These are phyloP conservation scores for Xylaria sp. DNA, from an alignment of 2,329 filamentous ascomycete genomes.

Conservation along the genomic window DNA sequence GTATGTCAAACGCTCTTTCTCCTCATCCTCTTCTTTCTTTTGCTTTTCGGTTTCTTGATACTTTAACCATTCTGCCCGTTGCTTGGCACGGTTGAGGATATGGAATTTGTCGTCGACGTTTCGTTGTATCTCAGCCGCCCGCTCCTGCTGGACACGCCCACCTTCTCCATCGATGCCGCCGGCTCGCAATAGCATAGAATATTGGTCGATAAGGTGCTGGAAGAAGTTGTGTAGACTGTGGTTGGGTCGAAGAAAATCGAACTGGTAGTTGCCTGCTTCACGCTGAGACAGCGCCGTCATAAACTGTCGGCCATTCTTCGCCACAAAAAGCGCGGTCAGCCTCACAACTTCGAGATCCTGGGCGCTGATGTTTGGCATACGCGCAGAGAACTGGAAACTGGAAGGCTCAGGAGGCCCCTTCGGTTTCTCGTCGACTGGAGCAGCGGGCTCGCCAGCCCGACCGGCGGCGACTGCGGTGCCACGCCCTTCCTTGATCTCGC, in stretches of 20 bases:
- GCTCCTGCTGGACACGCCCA: conserved; percentile 75
- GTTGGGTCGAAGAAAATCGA: conserved; percentile 93
- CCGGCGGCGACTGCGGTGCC: conserved; percentile 83
- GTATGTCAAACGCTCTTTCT: conserved; percentile 79
- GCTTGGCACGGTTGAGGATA: conserved; percentile 81
- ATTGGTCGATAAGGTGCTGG: conserved; percentile 90
- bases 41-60: conserved; percentile 85
- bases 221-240: conserved; percentile 98
- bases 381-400: conserved; percentile 91
- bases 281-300: conserved; percentile 90
- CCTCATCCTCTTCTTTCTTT: conserved; percentile 87
- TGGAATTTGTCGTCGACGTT: conserved; percentile 84
- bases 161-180: conserved; percentile 72
- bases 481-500: conserved; percentile 84
- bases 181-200: conserved; percentile 78
- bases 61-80: conserved; percentile 87
- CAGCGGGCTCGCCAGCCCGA: conserved; percentile 70
- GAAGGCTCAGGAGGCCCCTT: conserved; percentile 86
- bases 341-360: conserved; percentile 82
- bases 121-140: conserved; percentile 75
- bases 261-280: conserved; percentile 91
- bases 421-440: conserved; percentile 70
- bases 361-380: conserved; percentile 96
- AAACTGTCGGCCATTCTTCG: conserved; percentile 90
- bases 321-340: conserved; percentile 89